phyloP scores from a whole-genome alignment of 1,284 basidiomycete species.

The Mycocalia duriaeana region DNA sequence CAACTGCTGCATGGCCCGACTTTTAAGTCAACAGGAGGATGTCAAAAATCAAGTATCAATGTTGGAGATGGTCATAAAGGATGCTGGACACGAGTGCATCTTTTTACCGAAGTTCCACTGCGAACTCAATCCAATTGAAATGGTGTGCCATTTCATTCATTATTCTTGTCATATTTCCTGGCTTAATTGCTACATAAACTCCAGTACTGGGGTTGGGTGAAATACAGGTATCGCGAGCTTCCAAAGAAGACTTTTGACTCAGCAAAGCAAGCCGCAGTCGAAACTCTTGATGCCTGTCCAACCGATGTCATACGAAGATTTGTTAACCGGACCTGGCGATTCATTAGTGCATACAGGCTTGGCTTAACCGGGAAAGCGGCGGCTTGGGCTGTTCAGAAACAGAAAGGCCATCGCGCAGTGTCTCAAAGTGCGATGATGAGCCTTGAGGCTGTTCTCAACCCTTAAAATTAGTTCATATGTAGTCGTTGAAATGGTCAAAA shows the following conservation, averaged over 20 bases:
- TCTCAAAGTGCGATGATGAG: conserved; percentile 16
- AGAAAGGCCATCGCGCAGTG: conserved; percentile 17
- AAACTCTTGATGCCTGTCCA: conserved; percentile 19
- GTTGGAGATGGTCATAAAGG: not conserved
- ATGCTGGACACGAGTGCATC: not conserved
- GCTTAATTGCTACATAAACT: not conserved
- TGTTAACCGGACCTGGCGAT: conserved; percentile 17
- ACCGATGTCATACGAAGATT: conserved; percentile 17
- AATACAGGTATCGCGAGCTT: conserved; percentile 17
- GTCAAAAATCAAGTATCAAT: too few species aligned
- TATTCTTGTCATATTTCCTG: not conserved
- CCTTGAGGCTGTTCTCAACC: conserved; percentile 14
- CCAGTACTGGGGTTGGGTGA: conserved; percentile 25
- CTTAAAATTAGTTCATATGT: not conserved
- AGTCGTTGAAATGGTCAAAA: conserved; percentile 3
- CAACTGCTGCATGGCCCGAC: conserved; percentile 20
- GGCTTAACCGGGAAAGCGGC: conserved; percentile 20
- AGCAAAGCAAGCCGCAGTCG: conserved; percentile 16
- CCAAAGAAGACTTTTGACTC: conserved; percentile 16
- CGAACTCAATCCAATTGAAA: conserved; percentile 2
- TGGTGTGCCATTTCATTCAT: not conserved
- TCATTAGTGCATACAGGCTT: conserved; percentile 17
- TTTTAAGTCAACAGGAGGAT: conserved; percentile 4
- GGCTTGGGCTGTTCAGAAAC: conserved; percentile 22
- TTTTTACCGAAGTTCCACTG: conserved; percentile 1